Conservation (phyloP, 2,329 filamentous ascomycete species). For the Microascus cirrosus region DNA sequence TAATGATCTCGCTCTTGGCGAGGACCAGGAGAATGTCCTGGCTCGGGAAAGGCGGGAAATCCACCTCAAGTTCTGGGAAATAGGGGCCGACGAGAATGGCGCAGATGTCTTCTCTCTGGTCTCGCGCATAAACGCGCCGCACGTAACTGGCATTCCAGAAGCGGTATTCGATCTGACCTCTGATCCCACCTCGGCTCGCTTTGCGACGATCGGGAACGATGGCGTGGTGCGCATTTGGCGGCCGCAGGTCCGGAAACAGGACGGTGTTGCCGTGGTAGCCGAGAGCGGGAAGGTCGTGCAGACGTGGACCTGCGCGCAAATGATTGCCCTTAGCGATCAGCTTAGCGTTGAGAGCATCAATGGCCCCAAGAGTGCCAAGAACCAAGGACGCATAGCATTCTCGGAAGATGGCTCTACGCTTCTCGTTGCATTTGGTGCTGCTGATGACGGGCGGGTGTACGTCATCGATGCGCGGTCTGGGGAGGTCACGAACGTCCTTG, state of each 20-base stretch:
- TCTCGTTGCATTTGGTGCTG: constrained; percentile 51
- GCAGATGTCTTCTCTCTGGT: constrained; percentile 57
- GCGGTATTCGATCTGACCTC: constrained; percentile 62
- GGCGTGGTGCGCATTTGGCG: constrained; percentile 70
- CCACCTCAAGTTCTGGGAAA: constrained; percentile 82
- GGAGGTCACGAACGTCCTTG: constrained; percentile 52
- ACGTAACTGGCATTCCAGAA: constrained; percentile 45
- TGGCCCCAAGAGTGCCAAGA: constrained; percentile 16
- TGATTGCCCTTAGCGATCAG: constrained; percentile 33
- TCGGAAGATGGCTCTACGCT: constrained; percentile 77
- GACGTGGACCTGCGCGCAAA: constrained; percentile 62
- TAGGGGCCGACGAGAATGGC: constrained; percentile 41
- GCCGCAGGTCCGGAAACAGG: constrained; percentile 56
- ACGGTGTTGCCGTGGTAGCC: constrained; percentile 54
- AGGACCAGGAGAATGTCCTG: constrained; percentile 27
- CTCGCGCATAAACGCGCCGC: constrained; percentile 74
- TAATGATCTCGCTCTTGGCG: constrained; percentile 44
- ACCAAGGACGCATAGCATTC: constrained; percentile 59
- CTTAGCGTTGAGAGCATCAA: constrained; percentile 20
- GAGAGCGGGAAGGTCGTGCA: constrained; percentile 47
- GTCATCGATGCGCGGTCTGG: constrained; percentile 66
- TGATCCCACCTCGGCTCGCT: constrained; percentile 57
- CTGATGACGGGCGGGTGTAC: constrained; percentile 53
- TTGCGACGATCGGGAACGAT: constrained; percentile 80
- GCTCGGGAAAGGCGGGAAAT: constrained; percentile 53